Evolutionary conservation across 352 stramenopile genomes (phyloP), one percentile per base, ranked within the genome.

Genomic region (Phytophthora lateralis): DNA sequence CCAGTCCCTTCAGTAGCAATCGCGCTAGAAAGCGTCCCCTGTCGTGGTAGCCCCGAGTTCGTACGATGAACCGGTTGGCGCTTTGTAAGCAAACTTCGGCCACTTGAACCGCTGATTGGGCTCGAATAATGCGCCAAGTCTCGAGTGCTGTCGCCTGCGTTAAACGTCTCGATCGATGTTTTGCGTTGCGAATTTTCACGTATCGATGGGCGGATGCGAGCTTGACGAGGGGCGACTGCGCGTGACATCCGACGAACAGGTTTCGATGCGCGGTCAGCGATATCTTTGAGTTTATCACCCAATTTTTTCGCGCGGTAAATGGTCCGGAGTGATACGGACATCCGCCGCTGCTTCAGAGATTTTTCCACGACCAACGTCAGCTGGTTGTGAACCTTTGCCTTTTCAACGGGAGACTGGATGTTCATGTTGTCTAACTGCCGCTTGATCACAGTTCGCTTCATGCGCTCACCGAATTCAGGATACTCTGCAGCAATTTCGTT

Each of bases 391-490:
- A 90, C 73, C 44, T 91, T 91, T 38, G 81, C 80, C 49, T 91
- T 91, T 55, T 89, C 82, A 0, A 66, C 64, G 0, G 81, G 75
- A 12, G 81, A 90, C 41, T 88, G 76, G 45, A 93, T 90, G 43
- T 93, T 91, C 84, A 93, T 93, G 66, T 93, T 93, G 61, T 93
- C 78, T 8, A 93, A 60, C 52, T 93, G 84, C 2, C 84, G 73
- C 46, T 93, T 88, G 61, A 93, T 91, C 30, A 93, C 84, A 8
- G 82, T 90, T 47, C 78, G 72, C 58, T 93, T 93, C 80, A 93
- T 90, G 27, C 80, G 76, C 35, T 91, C 82, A 26, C 83, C 83
- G 50, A 93, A 90, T 57, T 93, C 80, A 0, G 84, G 82, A 55
- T 90, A 89, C 52, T 91, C 84, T 14, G 82, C 80, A 9, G 86